Evolutionary conservation across 1,284 basidiomycete genomes (phyloP), one percentile per base, ranked within the genome.

Genomic region (Puccinia brachypodii): DNA sequence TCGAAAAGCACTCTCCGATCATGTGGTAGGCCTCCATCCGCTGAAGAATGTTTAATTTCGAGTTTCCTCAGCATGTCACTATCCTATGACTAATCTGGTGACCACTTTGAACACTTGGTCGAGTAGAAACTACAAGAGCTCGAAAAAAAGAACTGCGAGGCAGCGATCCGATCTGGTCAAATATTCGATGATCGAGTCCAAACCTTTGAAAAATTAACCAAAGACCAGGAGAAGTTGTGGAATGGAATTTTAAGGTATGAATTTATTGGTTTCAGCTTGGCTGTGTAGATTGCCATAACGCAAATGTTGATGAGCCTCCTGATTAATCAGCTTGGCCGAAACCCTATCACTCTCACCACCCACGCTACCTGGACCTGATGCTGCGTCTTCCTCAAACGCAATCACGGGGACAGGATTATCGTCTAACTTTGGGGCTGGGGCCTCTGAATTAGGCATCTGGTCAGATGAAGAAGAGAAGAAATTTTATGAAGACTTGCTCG

Each of bases 131-230:
- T 99, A 60, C 94, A 98, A 90, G 95, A 98, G 83, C 95, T 98
- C 87, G 97, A 99, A 86, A 91, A 92, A 84, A 90, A 92, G 74
- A 99, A 99, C 84, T 96, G 98, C 85, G 96, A 99, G 88, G 97
- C 96, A 81, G 99, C 99, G 86, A 98, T 99, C 85, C 93, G 94
- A 53, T 98, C 95, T 0, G 96, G 96, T 33, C 96, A 99, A 87
- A 98, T 99, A 84, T 99, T 99, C 84, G 97, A 99, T 86, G 97
- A 99, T 87, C 91, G 97, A 25, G 95, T 98, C 86, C 95, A 99
- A 87, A 94, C 93, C 16, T 99, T 98, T 86, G 97, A 99, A 88
- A 96, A 95, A 88, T 96, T 98, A 93, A 94, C 95, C 16, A 95
- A 94, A 86, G 90, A 91, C 47, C 97, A 98, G 85, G 96, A 99